phyloP scores from a whole-genome alignment of 2,329 filamentous ascomycete species.

The Calonectria leucothoes region DNA sequence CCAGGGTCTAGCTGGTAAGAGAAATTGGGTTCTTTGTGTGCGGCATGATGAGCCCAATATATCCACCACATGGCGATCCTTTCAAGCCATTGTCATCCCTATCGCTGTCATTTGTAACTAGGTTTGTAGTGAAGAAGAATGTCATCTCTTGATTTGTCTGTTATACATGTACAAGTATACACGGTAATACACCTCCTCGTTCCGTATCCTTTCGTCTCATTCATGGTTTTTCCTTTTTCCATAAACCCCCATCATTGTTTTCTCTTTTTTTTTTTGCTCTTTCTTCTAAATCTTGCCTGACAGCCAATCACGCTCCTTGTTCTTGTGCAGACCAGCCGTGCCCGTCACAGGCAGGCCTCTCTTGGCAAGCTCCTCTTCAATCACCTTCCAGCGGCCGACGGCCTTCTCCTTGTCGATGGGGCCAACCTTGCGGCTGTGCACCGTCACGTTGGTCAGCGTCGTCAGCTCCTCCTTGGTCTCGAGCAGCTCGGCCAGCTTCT shows the following conservation, averaged over 20 bases:
- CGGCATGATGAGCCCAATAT: not conserved
- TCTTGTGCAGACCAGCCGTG: constrained; percentile 51
- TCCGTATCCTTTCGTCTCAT: constrained; percentile 22
- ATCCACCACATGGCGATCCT: not conserved
- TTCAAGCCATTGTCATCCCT: not conserved
- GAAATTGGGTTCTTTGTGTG: too few relatives aligned
- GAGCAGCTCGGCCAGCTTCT: constrained; percentile 73
- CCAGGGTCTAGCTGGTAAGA: too few relatives aligned
- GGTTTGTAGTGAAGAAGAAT: constrained; percentile 16
- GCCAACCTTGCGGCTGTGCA: constrained; percentile 74
- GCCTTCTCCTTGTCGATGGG: constrained; percentile 78
- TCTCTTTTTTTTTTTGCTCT: not conserved
- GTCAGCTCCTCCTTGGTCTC: constrained; percentile 56
- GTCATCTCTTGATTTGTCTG: constrained; percentile 40
- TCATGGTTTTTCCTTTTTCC: not conserved
- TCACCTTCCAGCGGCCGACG: constrained; percentile 83
- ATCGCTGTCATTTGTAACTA: too few relatives aligned
- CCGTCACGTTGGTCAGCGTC: constrained; percentile 75
- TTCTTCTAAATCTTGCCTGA: constrained; percentile 49
- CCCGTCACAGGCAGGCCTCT: constrained; percentile 70
- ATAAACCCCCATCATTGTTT: not conserved
- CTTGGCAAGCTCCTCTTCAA: constrained; percentile 75
- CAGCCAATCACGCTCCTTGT: constrained; percentile 58
- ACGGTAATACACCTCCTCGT: constrained; percentile 36
- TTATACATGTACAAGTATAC: constrained; percentile 48